Conservation (phyloP, 2,329 filamentous ascomycete species). For the Fusarium hainanense region DNA sequence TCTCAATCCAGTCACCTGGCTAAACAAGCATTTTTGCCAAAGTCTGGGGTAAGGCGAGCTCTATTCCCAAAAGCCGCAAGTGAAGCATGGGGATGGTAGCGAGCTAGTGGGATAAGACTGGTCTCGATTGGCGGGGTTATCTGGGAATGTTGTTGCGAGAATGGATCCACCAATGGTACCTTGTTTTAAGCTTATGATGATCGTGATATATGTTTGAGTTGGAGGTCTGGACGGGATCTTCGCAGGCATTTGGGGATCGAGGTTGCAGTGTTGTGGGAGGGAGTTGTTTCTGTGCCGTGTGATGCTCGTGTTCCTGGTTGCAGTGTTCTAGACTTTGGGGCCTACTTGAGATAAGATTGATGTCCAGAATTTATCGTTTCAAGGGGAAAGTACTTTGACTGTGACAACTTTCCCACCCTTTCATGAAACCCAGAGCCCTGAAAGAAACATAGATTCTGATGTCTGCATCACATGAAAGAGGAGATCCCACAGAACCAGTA, state of each 20-base stretch:
- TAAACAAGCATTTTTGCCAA: slow-evolving; percentile 5
- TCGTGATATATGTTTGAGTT: neutral
- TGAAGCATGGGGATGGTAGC: neutral
- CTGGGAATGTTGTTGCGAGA: neutral
- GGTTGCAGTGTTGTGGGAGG: neutral
- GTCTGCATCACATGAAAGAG: neutral
- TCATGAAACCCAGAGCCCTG: neutral
- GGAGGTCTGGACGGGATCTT: slow-evolving; percentile 1
- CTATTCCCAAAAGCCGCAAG: neutral
- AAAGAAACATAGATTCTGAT: neutral
- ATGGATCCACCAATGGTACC: slow-evolving; percentile 27
- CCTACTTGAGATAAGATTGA: neutral
- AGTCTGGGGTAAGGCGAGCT: slow-evolving; percentile 29
- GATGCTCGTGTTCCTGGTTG: neutral
- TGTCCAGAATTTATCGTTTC: neutral
- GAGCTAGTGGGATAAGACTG: neutral
- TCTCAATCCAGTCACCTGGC: slow-evolving; percentile 7
- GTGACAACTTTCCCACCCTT: neutral
- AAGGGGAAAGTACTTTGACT: neutral
- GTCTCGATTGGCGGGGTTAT: slow-evolving; percentile 27
- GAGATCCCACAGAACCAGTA: neutral
- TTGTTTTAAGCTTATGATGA: neutral
- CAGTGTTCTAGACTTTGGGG: neutral
- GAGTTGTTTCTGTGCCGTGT: neutral
- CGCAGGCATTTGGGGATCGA: neutral